Percentiles rank a stretch among this genome's conserved stretches.
Conservation (phyloP, 257 asterid genomes). For the Solanum virginianum region DNA sequence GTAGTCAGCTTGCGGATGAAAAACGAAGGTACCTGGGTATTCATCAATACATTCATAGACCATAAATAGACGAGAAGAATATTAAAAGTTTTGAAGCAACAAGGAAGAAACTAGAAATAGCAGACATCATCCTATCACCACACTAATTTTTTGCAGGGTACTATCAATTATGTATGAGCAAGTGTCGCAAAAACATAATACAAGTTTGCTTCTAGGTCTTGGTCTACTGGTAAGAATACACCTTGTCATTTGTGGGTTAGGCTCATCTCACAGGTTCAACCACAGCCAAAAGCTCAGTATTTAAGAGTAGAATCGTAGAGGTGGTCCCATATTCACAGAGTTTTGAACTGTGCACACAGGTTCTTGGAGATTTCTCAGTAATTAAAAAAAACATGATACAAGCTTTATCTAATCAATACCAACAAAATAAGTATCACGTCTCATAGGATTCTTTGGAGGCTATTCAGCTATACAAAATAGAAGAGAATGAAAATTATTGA, state of each 20-base stretch:
- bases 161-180: background rate
- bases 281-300: background rate
- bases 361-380: background rate
- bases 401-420: background rate
- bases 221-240: background rate
- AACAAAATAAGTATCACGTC: background rate
- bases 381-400: background rate
- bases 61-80: background rate
- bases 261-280: background rate
- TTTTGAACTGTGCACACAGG: background rate
- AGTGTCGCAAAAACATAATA: background rate
- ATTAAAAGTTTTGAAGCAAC: background rate
- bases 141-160: background rate
- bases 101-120: background rate
- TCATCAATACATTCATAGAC: background rate
- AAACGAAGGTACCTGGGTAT: conserved; percentile 82
- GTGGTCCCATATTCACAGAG: background rate
- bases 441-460: background rate
- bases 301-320: background rate
- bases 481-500: background rate
- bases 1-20: conserved; percentile 96
- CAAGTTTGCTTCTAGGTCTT: background rate
- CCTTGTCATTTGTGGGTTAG: background rate
- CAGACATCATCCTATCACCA: background rate
- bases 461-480: background rate